Evolutionary conservation across 2,329 filamentous ascomycete species (phyloP), one percentile per base, ranked within the genome.

Genomic region (Aspergillus intermedius): DNA sequence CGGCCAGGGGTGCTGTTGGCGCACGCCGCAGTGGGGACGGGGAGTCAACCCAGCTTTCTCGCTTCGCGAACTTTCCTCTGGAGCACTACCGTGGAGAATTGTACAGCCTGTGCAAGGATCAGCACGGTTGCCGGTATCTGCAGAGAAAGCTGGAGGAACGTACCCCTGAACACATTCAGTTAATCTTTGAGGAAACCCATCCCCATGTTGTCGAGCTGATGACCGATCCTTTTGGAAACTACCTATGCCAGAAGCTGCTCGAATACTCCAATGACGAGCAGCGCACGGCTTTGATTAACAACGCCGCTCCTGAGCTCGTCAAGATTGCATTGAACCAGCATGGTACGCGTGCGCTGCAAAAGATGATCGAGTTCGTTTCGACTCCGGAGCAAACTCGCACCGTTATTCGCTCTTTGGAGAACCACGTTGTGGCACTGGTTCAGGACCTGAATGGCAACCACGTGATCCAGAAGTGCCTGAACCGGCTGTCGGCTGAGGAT

Each of bases 161-260:
- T 59, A 84, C 86, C 58, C 80, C 86, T 4, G 86, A 91, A 23
- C 82, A 94, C 61, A 81, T 96, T 45, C 87, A 94, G 68, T 84
- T 91, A 76, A 97, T 98, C 68, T 98, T 94, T 77, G 77, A 85
- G 25, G 93, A 98, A 76, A 95, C 91, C 46, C 89, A 91, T 65
- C 80, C 87, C 64, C 90, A 97, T 68, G 91, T 98, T 59, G 85
- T 95, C 54, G 93, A 98, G 75, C 78, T 98, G 56, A 98, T 98
- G 93, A 96, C 90, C 52, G 91, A 98, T 71, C 91, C 93, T 8
- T 98, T 98, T 69, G 93, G 93, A 68, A 98, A 98, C 77, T 98
- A 98, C 71, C 83, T 98, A 58, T 97, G 91, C 77, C 93, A 98
- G 77, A 98, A 97, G 79, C 77, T 98, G 54, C 81, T 98, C 28